A percentile compares a stretch with the other conserved stretches of the same genome.
Conservation (phyloP, 2,329 filamentous ascomycete species). For the Lizonia empirigonia region DNA sequence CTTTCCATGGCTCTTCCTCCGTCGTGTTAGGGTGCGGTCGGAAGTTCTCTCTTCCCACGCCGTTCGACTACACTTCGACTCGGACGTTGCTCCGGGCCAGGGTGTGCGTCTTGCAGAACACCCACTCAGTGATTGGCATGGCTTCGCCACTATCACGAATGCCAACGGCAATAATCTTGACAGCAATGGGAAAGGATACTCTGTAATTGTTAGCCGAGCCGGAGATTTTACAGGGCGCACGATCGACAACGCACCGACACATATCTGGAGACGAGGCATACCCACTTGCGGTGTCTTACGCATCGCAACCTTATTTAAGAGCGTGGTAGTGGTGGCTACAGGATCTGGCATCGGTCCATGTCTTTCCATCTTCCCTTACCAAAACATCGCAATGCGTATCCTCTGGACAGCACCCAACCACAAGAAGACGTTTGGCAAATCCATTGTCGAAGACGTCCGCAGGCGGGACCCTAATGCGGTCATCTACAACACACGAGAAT, state of each 20-base stretch:
- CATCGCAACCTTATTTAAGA: conserved; percentile 46
- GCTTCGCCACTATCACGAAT: conserved; percentile 50
- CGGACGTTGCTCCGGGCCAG: conserved; percentile 40
- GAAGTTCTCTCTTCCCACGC: conserved; percentile 77
- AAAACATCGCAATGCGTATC: conserved; percentile 62
- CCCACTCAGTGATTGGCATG: conserved; percentile 46
- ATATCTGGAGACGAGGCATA: conserved; percentile 48
- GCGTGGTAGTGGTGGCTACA: conserved; percentile 47
- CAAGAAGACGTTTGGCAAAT: conserved; percentile 66
- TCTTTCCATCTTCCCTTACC: conserved; percentile 59
- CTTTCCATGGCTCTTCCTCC: conserved; percentile 75
- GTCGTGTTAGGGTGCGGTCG: conserved; percentile 68
- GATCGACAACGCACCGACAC: conserved; percentile 41
- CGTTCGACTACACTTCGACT: conserved; percentile 65
- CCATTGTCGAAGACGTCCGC: conserved; percentile 64
- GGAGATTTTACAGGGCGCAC: conserved; percentile 48
- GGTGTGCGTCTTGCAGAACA: conserved; percentile 39
- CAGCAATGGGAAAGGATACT: conserved; percentile 36
- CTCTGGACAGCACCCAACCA: conserved; percentile 74
- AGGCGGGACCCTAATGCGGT: conserved; percentile 66
- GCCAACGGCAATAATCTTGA: conserved; percentile 12
- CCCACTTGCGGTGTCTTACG: conserved; percentile 46
- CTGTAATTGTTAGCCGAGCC: conserved; percentile 46
- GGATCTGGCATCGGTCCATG: conserved; percentile 50
- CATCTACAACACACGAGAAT: conserved; percentile 69